Evolutionary conservation across 1,284 basidiomycete genomes (phyloP).

Genomic region (Clitocybe nebularis): DNA sequence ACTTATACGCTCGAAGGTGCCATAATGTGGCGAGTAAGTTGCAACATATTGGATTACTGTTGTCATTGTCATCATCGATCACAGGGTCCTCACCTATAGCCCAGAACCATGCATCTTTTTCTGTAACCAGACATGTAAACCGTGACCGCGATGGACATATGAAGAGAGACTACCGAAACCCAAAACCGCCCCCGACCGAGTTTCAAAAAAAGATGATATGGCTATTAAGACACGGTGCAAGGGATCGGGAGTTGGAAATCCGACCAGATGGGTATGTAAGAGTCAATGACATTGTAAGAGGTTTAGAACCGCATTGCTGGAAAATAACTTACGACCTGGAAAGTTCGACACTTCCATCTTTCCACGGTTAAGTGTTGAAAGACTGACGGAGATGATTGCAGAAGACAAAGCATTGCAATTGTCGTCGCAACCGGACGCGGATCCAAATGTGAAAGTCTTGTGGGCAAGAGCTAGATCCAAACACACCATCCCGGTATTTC

Average conservation of each 20-base stretch:
- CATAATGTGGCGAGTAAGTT: background rate
- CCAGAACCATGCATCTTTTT: too few relatives aligned
- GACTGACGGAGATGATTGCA: conserved; percentile 10
- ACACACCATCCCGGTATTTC: conserved; percentile 22
- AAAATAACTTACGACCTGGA: background rate
- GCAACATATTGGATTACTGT: background rate
- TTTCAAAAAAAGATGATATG: conserved; percentile 13
- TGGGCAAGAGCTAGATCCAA: conserved; percentile 20
- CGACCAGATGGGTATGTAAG: conserved; percentile 25
- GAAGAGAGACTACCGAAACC: background rate
- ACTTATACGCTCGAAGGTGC: background rate
- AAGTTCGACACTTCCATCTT: background rate
- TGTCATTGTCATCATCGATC: background rate
- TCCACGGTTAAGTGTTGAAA: conserved; percentile 14
- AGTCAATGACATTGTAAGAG: conserved; percentile 21
- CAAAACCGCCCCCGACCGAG: background rate
- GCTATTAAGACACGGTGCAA: conserved; percentile 20
- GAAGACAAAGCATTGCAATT: conserved; percentile 11
- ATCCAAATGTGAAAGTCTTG: conserved; percentile 6
- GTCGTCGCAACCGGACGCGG: conserved; percentile 7
- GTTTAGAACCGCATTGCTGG: background rate
- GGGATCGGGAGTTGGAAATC: conserved; percentile 14
- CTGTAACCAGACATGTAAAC: background rate
- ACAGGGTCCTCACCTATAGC: too few relatives aligned
- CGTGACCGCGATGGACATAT: background rate